A percentile compares a stretch with the other conserved stretches of the same genome.
Conservation (phyloP, 2,329 filamentous ascomycete genomes). For the Fusarium lateritium region DNA sequence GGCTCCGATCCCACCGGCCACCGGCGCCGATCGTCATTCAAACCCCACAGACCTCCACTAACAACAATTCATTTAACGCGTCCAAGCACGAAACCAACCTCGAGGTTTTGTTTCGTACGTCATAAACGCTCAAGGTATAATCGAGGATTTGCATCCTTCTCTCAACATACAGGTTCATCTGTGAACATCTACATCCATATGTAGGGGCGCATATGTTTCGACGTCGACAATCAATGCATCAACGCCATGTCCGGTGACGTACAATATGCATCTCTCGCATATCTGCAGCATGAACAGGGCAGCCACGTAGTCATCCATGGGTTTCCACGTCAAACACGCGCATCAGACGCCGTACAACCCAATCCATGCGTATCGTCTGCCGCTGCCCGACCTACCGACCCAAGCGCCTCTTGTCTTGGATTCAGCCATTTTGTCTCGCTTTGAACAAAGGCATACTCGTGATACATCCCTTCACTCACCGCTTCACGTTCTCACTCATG, state of each 20-base stretch:
- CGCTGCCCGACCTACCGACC: slow-evolving; percentile 17
- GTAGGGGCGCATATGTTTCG: neutral
- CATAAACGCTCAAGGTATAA: slow-evolving; percentile 4
- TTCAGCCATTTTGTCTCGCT: slow-evolving; percentile 23
- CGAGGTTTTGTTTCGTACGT: slow-evolving; percentile 36
- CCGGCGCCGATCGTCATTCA: slow-evolving; percentile 39
- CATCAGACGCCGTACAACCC: slow-evolving; percentile 12
- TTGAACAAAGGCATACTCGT: slow-evolving; percentile 8
- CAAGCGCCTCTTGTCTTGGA: slow-evolving; percentile 31
- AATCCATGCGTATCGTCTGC: slow-evolving; percentile 12
- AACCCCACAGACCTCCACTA: slow-evolving; percentile 38
- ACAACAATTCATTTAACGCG: neutral
- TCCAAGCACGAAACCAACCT: slow-evolving; percentile 7
- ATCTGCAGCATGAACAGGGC: slow-evolving; percentile 20
- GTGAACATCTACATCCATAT: too few relatives aligned
- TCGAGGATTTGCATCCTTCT: neutral
- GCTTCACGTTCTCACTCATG: slow-evolving; percentile 18
- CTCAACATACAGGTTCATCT: neutral
- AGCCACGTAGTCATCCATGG: slow-evolving; percentile 38
- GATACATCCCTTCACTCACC: slow-evolving; percentile 39
- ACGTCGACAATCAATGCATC: slow-evolving; percentile 2
- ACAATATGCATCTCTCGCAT: slow-evolving; percentile 19
- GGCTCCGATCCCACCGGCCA: slow-evolving; percentile 36
- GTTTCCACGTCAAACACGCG: slow-evolving; percentile 26
- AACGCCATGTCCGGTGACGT: slow-evolving; percentile 32